A percentile compares a stretch with the other conserved stretches of the same genome.
These are phyloP conservation scores for Vanrija sp. DNA, from an alignment of 1,284 basidiomycete species.

Conservation along the genomic window DNA sequence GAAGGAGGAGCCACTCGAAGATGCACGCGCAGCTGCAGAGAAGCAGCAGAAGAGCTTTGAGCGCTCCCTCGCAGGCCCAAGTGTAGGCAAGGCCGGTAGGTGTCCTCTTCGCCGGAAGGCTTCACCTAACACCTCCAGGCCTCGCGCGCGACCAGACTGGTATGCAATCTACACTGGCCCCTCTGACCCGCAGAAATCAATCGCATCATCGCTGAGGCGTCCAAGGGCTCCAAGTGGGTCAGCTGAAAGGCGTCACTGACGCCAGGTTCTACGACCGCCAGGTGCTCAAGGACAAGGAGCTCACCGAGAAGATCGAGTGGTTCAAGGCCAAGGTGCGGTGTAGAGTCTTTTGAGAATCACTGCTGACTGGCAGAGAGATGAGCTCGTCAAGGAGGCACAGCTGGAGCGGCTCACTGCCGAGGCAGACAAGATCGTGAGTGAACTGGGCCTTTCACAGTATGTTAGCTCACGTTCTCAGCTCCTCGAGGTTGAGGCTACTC, in stretches of 20 bases:
- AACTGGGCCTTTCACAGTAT: too few relatives aligned
- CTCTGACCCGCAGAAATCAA: conserved; percentile 39
- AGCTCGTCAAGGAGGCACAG: conserved; percentile 33
- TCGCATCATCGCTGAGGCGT: conserved; percentile 48
- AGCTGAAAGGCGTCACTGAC: neutral
- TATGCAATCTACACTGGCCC: conserved; percentile 3
- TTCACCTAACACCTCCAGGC: conserved; percentile 19
- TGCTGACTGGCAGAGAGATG: conserved; percentile 35
- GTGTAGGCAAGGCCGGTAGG: conserved; percentile 48
- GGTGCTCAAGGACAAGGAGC: conserved; percentile 43
- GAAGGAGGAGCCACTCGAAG: conserved; percentile 5
- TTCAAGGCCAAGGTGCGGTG: conserved; percentile 37
- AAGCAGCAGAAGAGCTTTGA: conserved; percentile 38
- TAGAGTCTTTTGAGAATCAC: too few relatives aligned
- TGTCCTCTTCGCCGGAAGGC: neutral
- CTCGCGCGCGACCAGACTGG: conserved; percentile 46
- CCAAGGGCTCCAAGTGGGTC: conserved; percentile 46
- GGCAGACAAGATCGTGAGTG: conserved; percentile 43
- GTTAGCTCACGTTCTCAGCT: conserved; percentile 57
- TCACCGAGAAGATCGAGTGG: conserved; percentile 46
- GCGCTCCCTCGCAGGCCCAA: conserved; percentile 47
- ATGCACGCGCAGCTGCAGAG: conserved; percentile 23
- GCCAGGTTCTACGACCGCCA: conserved; percentile 46
- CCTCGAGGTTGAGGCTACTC: conserved; percentile 65
- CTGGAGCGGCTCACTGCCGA: conserved; percentile 33